Conservation (phyloP, 2,329 filamentous ascomycete genomes). For the Macrophomina phaseolina region DNA sequence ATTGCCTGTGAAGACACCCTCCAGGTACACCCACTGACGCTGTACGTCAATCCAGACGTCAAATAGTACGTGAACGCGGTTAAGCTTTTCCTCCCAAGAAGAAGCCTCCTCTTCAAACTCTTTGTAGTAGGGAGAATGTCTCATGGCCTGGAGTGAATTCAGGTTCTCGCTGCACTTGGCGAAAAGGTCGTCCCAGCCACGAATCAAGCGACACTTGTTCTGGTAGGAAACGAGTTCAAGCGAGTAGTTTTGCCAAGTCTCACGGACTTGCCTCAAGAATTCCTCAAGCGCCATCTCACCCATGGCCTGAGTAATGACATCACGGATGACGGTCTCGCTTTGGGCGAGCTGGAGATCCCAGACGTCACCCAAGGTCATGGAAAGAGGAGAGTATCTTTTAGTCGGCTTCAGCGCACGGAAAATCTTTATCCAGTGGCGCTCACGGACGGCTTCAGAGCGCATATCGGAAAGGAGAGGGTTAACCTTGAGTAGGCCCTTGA, state of each 20-base stretch:
- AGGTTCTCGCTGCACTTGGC: slow-evolving; percentile 98
- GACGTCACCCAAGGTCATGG: slow-evolving; percentile 96
- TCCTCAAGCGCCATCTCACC: slow-evolving; percentile 98
- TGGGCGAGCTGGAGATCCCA: slow-evolving; percentile 94
- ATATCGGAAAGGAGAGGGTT: slow-evolving; percentile 87
- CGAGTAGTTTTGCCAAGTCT: slow-evolving; percentile 95
- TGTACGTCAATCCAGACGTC: slow-evolving; percentile 99
- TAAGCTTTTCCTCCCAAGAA: slow-evolving; percentile 97
- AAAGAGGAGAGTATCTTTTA: slow-evolving; percentile 90
- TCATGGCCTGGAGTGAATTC: slow-evolving; percentile 97
- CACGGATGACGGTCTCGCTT: slow-evolving; percentile 84
- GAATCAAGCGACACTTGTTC: slow-evolving; percentile 95
- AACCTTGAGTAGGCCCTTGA: slow-evolving; percentile 87
- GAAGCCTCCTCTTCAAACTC: slow-evolving; percentile 98
- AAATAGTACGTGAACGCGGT: slow-evolving; percentile 94
- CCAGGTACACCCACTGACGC: slow-evolving; percentile 98
- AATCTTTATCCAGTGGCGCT: slow-evolving; percentile 96
- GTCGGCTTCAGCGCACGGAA: slow-evolving; percentile 94
- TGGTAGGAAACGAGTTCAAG: slow-evolving; percentile 97
- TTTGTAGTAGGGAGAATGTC: slow-evolving; percentile 98
- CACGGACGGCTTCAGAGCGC: slow-evolving; percentile 94
- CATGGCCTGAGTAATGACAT: slow-evolving; percentile 94
- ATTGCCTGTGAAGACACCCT: slow-evolving; percentile 98
- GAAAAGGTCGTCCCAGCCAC: slow-evolving; percentile 97
- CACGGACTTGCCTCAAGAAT: slow-evolving; percentile 93